Percentiles rank a stretch among this genome's conserved stretches.
phyloP scores from a whole-genome alignment of 305 asterid species.

The Plantago rigida region DNA sequence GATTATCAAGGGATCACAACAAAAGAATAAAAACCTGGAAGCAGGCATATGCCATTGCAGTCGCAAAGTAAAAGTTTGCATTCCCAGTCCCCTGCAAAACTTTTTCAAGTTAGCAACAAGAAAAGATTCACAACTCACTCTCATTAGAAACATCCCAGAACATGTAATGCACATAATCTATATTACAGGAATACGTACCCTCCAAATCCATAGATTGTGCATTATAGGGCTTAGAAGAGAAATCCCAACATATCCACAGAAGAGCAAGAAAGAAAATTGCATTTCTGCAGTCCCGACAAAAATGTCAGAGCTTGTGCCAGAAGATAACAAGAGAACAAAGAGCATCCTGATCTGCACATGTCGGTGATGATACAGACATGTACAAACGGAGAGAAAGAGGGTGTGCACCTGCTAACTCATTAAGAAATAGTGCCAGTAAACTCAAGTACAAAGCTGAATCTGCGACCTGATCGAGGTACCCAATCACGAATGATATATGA shows the following conservation, averaged over 20 bases:
- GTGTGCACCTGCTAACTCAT: conserved; percentile 67
- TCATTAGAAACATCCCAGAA: conserved; percentile 11
- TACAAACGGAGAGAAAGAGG: conserved; percentile 16
- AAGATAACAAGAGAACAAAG: conserved; percentile 15
- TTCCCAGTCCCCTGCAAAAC: conserved; percentile 85
- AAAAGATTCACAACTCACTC: conserved; percentile 16
- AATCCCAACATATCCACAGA: conserved; percentile 81
- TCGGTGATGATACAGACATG: background rate
- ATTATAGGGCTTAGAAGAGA: conserved; percentile 87
- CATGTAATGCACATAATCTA: conserved; percentile 16
- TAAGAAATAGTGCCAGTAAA: conserved; percentile 64
- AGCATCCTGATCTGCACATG: background rate
- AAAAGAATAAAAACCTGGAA: conserved; percentile 56
- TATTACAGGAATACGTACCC: conserved; percentile 48
- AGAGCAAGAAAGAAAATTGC: conserved; percentile 78
- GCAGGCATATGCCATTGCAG: conserved; percentile 84
- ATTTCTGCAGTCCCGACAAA: conserved; percentile 49
- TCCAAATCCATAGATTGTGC: conserved; percentile 99
- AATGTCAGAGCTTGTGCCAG: conserved; percentile 24
- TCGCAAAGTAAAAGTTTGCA: conserved; percentile 91
- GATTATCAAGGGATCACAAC: conserved; percentile 10
- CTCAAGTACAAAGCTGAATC: conserved; percentile 92
- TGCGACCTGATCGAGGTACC: conserved; percentile 53
- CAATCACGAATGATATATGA: conserved; percentile 23
- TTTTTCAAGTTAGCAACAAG: conserved; percentile 19